Base-by-base conservation (phyloP, 2,329 filamentous ascomycete genomes). In the Penicillium sclerotigenum region DNA sequence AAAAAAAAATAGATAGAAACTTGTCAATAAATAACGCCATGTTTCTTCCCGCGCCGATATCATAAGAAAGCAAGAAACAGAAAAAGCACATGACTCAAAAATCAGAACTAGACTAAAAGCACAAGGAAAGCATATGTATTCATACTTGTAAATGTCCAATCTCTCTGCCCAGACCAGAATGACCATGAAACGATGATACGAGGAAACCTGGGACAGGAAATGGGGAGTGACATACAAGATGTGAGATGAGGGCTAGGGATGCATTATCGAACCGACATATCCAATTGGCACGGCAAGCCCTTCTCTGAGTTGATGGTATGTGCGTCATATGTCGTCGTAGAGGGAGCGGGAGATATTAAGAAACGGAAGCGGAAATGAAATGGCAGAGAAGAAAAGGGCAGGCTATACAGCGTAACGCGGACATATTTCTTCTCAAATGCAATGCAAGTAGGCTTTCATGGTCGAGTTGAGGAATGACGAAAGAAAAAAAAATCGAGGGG, bases 11-110 rank as follows among this genome's bases (percentile, higher is more conserved):
- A 43, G 52, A 42, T 47, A 46, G 59, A 29, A 57, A 41, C 37
- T 41, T 26, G 50, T 47, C 34, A 45, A 34, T 50, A 50, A 50
- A 42, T 45, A 61, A 51, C 48, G 37, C 48, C 48, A 51, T 34
- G 48, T 54, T n/a, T 56, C 42, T 53, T 53, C 61, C 52, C 49
- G 57, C 59, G 57, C 63, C 63, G 50, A 64, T 64, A 63, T 60
- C 61, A 58, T 49, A 20, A 51, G 20, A 24, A 34, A 51, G 13
- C 20, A 40, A 42, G 58, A 58, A 56, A 60, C 55, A 43, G 41
- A 52, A 28, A 42, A 53, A 56, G 34, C 8, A 49, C 55, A 26
- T 37, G 40, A 52, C 13, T 43, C 38, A 42, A 34, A 47, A 20
- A 45, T 31, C 20, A 56, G 47, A 52, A 22, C 38, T 47, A 42